Base-by-base conservation (phyloP, 2,329 filamentous ascomycete species). In the Epichloe elymi region DNA sequence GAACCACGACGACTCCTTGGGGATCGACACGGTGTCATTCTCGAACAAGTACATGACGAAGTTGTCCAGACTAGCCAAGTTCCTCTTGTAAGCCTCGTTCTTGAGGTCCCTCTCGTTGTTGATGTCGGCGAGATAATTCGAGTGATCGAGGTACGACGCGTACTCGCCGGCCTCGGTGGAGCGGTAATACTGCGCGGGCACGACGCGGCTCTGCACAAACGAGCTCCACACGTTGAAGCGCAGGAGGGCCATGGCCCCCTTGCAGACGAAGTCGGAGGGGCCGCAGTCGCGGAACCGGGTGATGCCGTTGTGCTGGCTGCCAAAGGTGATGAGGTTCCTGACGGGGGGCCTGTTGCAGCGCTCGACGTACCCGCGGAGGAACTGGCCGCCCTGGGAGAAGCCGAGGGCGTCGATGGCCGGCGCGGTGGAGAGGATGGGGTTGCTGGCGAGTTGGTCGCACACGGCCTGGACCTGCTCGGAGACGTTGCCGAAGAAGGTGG, bases 101-200 rank as follows among this genome's bases (percentile, higher is more conserved):
- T 94, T 95, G 50, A 71, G 54, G 46, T 57, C 56, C 11, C 90
- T 78, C 76, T 98, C 93, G 66, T 97, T 97, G 69, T 98, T 98
- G 69, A 97, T 84, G 63, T 97, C 91, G 10, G 91, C 93, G 8
- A 98, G 74, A 67, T 94, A 96, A 65, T 90, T 91, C 60, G 86
- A 93, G 63, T 80, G 66, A 57, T 83, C 79, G 19, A 97, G 77
- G 64, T 97, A 98, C 33, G 74, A 69, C 1, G 82, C 78, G 65
- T 88, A 68, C 53, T 72, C 65, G 20, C 44, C 45, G 56, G 76
- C 76, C 56, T 87, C 78, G 54, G 79, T 78, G 57, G 90, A 80
- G 49, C 91, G 85, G 73, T 85, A 97, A 72, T 98, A 98, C 72
- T 98, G 93, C 35, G 93, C 91, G 0, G 93, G 93, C 4, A 98